Base-by-base conservation (phyloP, 1,284 basidiomycete genomes). In the Butyriboletus appendiculatus region DNA sequence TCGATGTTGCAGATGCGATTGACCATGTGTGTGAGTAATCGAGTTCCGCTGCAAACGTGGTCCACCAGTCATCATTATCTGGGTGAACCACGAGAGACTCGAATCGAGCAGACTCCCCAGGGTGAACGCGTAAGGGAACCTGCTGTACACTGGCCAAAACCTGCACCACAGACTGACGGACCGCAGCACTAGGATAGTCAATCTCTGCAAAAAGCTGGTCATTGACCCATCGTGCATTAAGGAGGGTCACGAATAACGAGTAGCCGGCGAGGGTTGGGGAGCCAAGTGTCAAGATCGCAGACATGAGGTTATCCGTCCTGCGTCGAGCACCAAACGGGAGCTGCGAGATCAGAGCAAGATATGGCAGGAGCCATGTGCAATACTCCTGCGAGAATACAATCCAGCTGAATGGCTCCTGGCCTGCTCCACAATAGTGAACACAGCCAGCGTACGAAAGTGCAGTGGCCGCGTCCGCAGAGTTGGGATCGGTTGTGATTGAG, bases 281-380 rank as follows among this genome's bases (percentile, higher is more conserved):
- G 6, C 72, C 72, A 16, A 75, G 56, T 15, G 71, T 64, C 42
- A 73, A 48, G 20, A 65, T 8, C 1, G 58, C 62, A 35, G 72
- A 71, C 59, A 69, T 59, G 41, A 73, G 50, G 18, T 74, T 67
- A 22, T 73, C 65, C 10, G 38, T 48, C 22, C 56, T 59, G 28
- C 52, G 53, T 1, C 15, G 53, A 32, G 70, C 64, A 16, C 75
- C 76, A 35, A 76, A 79, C 1, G 77, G 77, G 5, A 79, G 66
- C 44, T 78, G 76, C 0, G 76, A 76, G 15, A 78, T 46, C 1
- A 67, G 59, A 3, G 77, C 74, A 12, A 79, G 71, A 64, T 75
- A 78, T 14, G 77, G 78, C 1, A 79, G 55, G 2, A 79, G 65
- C 77, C 78, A 79, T 0, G 72, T 63, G 10, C 71, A 65, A 58